Base-by-base conservation (phyloP, 805 yeast species). In the Kregervanrija delftensis region DNA sequence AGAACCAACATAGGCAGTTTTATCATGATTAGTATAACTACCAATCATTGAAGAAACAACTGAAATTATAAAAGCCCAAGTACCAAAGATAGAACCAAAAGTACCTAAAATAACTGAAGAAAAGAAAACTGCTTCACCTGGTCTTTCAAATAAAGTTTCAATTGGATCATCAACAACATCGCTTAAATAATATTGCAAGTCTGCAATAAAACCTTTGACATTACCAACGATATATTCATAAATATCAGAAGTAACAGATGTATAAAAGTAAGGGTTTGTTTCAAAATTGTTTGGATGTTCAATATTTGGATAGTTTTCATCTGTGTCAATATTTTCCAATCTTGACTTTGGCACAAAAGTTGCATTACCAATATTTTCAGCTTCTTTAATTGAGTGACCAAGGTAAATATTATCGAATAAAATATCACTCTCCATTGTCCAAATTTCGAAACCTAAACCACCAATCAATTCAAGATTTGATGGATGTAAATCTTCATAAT, bases 401-500 rank as follows among this genome's bases (percentile, higher is more conserved):
- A 89, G 62, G 61, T 89, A 90, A 49, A 89, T 77, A 66, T 89
- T 86, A 61, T 87, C 87, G 60, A 89, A 86, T 60, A 86, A 54
- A 41, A 88, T 76, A 41, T 85, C 77, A 37, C 72, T 71, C 51
- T 86, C 82, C 81, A 89, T 83, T 39, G 91, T 77, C 96, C 96
- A 89, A 50, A 89, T 68, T 63, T 89, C 97, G 57, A 90, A 86
- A 8, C 95, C 96, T 38, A 88, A 55, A 10, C 85, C 95, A 17
- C 89, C 90, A 50, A 87, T 77, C 32, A 81, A 77, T 53, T 77
- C 81, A 46, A 83, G 63, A 51, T 79, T 69, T 10, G 83, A 69
- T 5, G 93, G 89, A 4, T 55, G 66, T 0, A 43, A 41, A 56
- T 81, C 87, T 53, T 76, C 81, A 52, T 63, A 76, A 63, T 73